Evolutionary conservation across 352 stramenopile species (phyloP).

Genomic region (Phytophthora pisi): DNA sequence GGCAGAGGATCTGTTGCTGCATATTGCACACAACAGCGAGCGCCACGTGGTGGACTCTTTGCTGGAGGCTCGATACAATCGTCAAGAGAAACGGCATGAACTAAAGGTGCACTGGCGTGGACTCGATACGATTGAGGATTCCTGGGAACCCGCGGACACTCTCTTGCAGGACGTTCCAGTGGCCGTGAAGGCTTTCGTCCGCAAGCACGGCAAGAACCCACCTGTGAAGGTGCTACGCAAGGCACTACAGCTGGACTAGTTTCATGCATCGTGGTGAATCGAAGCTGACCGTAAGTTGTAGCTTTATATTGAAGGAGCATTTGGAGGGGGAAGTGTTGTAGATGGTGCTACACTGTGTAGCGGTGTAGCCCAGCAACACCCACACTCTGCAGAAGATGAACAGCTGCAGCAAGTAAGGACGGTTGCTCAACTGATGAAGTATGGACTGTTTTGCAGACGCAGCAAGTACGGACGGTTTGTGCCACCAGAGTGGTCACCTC

Average conservation of each 20-base stretch:
- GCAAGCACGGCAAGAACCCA: neutral
- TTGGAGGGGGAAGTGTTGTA: neutral
- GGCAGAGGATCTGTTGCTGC: conserved; percentile 12
- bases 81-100: neutral
- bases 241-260: neutral
- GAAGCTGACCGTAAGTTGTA: no score
- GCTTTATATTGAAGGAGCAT: neutral
- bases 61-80: neutral
- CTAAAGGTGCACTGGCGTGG: neutral
- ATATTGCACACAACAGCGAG: conserved; percentile 25
- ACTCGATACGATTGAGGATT: neutral
- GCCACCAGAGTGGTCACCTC: no score
- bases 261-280: no score
- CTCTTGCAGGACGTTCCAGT: no score
- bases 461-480: no score
- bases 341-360: neutral
- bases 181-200: neutral
- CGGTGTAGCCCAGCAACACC: no score
- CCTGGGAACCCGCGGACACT: neutral
- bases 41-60: neutral
- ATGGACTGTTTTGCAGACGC: no score
- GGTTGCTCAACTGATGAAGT: no score
- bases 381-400: no score
- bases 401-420: no score
- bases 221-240: neutral